A percentile compares a stretch with the other conserved stretches of the same genome.
These are phyloP conservation scores for Lentinus tigrinus DNA, from an alignment of 768 basidiomycete species.

Conservation along the genomic window DNA sequence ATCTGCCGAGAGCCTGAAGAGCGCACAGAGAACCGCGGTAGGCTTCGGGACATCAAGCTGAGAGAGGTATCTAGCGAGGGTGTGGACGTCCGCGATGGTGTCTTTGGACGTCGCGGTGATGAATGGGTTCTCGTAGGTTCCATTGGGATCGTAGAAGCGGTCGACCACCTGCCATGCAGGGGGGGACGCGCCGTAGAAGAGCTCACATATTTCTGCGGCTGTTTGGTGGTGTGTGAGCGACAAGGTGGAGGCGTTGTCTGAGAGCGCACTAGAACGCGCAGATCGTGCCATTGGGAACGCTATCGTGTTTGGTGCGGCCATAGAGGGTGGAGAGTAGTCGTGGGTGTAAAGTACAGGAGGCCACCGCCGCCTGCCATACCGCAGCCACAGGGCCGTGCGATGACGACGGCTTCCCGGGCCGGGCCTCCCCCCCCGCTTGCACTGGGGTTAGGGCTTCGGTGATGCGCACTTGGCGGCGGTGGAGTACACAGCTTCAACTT, in stretches of 20 bases:
- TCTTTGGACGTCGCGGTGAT: conserved; percentile 73
- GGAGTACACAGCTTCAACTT: too few species aligned
- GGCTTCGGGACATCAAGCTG: conserved; percentile 69
- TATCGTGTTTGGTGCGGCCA: conserved; percentile 6
- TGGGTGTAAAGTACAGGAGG: not conserved
- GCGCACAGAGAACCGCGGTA: conserved; percentile 52
- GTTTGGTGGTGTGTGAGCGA: conserved; percentile 47
- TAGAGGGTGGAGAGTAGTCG: not conserved
- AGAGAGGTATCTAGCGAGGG: conserved; percentile 57
- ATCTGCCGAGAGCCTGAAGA: conserved; percentile 48
- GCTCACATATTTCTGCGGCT: conserved; percentile 67
- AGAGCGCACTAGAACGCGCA: conserved; percentile 3
- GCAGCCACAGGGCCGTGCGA: not conserved
- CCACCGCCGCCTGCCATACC: not conserved
- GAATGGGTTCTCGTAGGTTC: conserved; percentile 79
- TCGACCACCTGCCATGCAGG: conserved; percentile 54
- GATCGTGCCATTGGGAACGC: conserved; percentile 10
- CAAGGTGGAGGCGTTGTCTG: conserved; percentile 8
- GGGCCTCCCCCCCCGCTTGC: not conserved
- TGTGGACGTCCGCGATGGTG: conserved; percentile 70
- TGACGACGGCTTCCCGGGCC: not conserved
- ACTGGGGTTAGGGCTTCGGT: not conserved
- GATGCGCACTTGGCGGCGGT: too few species aligned
- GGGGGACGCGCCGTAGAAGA: conserved; percentile 58
- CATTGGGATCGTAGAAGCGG: conserved; percentile 69